Base-by-base conservation (phyloP, 2,329 filamentous ascomycete genomes). In the Pseudogymnoascus sp. region DNA sequence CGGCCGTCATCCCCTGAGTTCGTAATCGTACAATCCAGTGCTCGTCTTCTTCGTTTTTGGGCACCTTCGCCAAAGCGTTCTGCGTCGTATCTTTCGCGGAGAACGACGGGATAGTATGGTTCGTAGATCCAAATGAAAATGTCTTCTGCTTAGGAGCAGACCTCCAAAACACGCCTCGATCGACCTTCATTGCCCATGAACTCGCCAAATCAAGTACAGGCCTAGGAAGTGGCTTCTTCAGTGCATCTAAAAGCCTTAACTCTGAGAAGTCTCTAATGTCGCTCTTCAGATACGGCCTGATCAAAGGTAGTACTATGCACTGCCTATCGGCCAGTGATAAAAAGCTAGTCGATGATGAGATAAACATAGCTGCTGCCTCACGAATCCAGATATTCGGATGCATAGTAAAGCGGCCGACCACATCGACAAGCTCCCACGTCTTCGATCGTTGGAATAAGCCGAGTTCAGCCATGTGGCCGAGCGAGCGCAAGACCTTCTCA, bases 341-440 rank as follows among this genome's bases (percentile, higher is more conserved):
- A 69, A 88, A 92, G 63, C 80, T 87, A 1, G 89, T 87, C 1
- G 90, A 85, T 61, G 88, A 85, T 2, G 90, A 85, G 37, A 97
- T 78, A 67, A 97, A 96, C 65, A 93, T 87, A 6, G 89, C 84
- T 2, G 93, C 87, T 8, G 93, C 90, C 75, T 97, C 93, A 37
- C 93, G 85, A 60, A 99, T 92, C 93, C 94, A 99, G 7, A 90
- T 79, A 68, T 96, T 97, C 0, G 94, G 94, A 72, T 99, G 94
- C 79, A 96, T 87, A 10, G 92, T 87, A 69, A 97, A 96, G 3
- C 92, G 85, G 5, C 84, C 87, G 12, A 93, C 84, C 39, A 93
- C 86, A 64, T 95, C 88, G 21, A 96, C 85, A 39, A 99, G 78
- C 71, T 97, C 92, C 87, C 92, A 96, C 1, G 87, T 87, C 64